Conservation (phyloP, 495 filamentous ascomycete species). For the Cenococcum geophilum region DNA sequence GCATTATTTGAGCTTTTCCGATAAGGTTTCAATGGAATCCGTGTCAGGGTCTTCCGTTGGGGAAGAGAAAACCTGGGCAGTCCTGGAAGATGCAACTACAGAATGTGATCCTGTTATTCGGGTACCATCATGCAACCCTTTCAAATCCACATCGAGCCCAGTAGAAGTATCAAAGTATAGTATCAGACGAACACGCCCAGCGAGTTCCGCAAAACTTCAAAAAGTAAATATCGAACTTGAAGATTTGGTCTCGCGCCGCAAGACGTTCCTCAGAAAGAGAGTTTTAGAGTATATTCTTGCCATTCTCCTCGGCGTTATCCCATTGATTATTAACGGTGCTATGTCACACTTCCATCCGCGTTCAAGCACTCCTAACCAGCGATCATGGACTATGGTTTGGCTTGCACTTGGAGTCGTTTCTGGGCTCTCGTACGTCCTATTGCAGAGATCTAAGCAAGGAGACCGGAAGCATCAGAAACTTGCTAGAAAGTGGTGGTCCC, state of each 20-base stretch:
- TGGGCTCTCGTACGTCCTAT: slow-evolving; percentile 12
- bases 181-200: not conserved
- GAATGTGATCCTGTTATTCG: not conserved
- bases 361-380: not conserved
- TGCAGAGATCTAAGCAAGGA: not conserved
- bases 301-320: slow-evolving; percentile 6
- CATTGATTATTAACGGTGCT: slow-evolving; percentile 5
- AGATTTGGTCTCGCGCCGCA: not conserved
- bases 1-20: not conserved
- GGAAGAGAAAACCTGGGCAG: slow-evolving; percentile 4
- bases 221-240: not conserved
- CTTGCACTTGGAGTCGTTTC: slow-evolving; percentile 12
- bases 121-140: slow-evolving; percentile 13
- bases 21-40: not conserved
- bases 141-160: not conserved
- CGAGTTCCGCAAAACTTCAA: not conserved
- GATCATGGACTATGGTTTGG: slow-evolving; percentile 16
- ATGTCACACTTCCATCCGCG: slow-evolving; percentile 15
- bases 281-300: slow-evolving; percentile 8
- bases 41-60: not conserved
- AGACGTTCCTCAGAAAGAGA: not conserved
- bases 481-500: not conserved
- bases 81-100: not conserved
- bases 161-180: not conserved
- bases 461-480: not conserved